These are phyloP conservation scores for Albatrellus ellisii DNA, from an alignment of 768 basidiomycete genomes.

Conservation along the genomic window DNA sequence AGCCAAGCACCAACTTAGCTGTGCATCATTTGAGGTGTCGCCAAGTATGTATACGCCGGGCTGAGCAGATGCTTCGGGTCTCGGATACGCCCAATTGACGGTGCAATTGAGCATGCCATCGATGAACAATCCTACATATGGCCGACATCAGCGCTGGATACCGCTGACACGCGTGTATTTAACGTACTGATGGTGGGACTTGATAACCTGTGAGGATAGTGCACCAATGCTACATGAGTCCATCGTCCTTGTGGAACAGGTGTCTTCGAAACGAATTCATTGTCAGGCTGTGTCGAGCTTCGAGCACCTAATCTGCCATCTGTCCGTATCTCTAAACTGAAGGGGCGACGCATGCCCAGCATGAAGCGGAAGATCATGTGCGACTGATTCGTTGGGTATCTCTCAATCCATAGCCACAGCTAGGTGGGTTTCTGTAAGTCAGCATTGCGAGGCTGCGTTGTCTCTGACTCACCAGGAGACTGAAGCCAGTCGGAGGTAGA, in stretches of 20 bases:
- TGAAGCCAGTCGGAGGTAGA: slow-evolving; percentile 50
- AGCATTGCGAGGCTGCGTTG: too few relatives aligned
- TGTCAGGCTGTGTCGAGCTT: slow-evolving; percentile 26
- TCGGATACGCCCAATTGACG: slow-evolving; percentile 53
- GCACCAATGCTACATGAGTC: slow-evolving; percentile 59
- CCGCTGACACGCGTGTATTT: slow-evolving; percentile 5
- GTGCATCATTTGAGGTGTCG: slow-evolving; percentile 28
- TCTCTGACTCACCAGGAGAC: slow-evolving; percentile 46
- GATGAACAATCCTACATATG: slow-evolving; percentile 51
- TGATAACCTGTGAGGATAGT: slow-evolving; percentile 42
- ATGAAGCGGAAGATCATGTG: slow-evolving; percentile 26
- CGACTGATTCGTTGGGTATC: slow-evolving; percentile 21
- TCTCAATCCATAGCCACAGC: slow-evolving; percentile 39
- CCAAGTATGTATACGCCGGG: slow-evolving; percentile 41
- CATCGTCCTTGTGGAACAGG: slow-evolving; percentile 44
- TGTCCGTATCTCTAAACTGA: slow-evolving; percentile 35
- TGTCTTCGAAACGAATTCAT: slow-evolving; percentile 31
- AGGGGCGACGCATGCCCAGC: slow-evolving; percentile 19
- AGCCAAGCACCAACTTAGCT: slow-evolving; percentile 55
- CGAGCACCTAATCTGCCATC: slow-evolving; percentile 45
- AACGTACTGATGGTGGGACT: slow-evolving; percentile 56
- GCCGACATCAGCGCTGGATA: neutral
- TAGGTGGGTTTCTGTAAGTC: too few relatives aligned
- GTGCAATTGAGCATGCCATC: slow-evolving; percentile 60
- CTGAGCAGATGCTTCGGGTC: slow-evolving; percentile 25